Evolutionary conservation across 1,139 yeast genomes (phyloP).

Genomic region (Entelexis paramagnoliae): DNA sequence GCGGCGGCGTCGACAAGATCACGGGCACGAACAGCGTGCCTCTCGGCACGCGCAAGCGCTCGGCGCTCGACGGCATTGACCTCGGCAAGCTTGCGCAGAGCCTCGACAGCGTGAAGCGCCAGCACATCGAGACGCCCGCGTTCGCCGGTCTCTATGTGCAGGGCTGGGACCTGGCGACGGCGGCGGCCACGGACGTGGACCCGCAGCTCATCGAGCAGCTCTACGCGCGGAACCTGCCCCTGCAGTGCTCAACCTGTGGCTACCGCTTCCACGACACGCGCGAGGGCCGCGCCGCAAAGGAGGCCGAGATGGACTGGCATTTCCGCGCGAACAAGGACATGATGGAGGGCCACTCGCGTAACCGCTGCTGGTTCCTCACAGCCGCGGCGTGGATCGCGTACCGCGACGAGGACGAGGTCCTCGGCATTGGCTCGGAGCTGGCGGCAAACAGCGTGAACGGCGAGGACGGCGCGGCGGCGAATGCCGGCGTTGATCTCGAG

Average conservation of each 20-base stretch:
- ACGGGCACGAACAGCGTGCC: conserved; percentile 19
- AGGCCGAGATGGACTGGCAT: conserved; percentile 87
- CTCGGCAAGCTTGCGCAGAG: conserved; percentile 17
- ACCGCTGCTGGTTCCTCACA: conserved; percentile 73
- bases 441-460: neutral
- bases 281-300: conserved; percentile 46
- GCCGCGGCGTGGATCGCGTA: conserved; percentile 66
- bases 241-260: conserved; percentile 85
- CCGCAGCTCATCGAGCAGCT: conserved; percentile 34
- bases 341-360: conserved; percentile 45
- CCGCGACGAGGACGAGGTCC: conserved; percentile 42
- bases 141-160: neutral
- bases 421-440: conserved; percentile 11
- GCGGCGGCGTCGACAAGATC: conserved; percentile 14
- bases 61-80: neutral
- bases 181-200: conserved; percentile 28
- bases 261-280: conserved; percentile 62
- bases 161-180: conserved; percentile 20
- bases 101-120: conserved; percentile 1
- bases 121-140: neutral
- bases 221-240: conserved; percentile 49
- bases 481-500: conserved; percentile 24
- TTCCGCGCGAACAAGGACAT: conserved; percentile 78
- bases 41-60: conserved; percentile 15
- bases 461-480: conserved; percentile 8